A percentile compares a stretch with the other conserved stretches of the same genome.
These are phyloP conservation scores for Camelina neglecta DNA, from an alignment of 345 rosid species.

Conservation along the genomic window DNA sequence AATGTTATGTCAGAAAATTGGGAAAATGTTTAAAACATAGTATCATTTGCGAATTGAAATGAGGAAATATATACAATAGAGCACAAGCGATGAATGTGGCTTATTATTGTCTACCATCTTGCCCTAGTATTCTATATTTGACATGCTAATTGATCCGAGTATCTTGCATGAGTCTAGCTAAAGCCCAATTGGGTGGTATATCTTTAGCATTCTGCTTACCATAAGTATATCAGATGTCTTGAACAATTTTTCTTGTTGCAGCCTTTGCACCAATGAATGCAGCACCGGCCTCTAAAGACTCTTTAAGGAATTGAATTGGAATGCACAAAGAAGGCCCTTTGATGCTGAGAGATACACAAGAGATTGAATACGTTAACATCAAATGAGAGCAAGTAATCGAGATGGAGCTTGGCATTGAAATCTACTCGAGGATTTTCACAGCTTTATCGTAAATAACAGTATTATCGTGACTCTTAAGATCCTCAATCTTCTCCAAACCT, in stretches of 20 bases:
- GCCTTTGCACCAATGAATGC: neutral
- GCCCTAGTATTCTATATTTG: neutral
- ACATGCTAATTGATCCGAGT: neutral
- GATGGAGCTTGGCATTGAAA: neutral
- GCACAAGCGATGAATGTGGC: neutral
- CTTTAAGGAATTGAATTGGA: conserved; percentile 37
- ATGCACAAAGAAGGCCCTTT: conserved; percentile 52
- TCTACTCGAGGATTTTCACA: no score
- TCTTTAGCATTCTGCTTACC: neutral
- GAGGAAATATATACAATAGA: no score
- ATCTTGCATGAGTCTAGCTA: no score
- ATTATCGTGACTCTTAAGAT: no score
- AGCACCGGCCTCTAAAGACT: conserved; percentile 27
- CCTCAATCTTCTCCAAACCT: no score
- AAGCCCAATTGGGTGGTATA: no score
- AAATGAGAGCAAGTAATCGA: neutral
- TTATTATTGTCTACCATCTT: neutral
- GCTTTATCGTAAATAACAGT: no score
- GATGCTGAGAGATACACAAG: conserved; percentile 56
- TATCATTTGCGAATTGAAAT: no score
- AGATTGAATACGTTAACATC: conserved; percentile 24
- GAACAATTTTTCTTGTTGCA: no score
- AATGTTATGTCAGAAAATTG: neutral
- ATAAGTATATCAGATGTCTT: no score
- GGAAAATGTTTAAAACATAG: neutral